Conservation (phyloP, 352 stramenopile species). For the Hyaloperonospora arabidopsidis region DNA sequence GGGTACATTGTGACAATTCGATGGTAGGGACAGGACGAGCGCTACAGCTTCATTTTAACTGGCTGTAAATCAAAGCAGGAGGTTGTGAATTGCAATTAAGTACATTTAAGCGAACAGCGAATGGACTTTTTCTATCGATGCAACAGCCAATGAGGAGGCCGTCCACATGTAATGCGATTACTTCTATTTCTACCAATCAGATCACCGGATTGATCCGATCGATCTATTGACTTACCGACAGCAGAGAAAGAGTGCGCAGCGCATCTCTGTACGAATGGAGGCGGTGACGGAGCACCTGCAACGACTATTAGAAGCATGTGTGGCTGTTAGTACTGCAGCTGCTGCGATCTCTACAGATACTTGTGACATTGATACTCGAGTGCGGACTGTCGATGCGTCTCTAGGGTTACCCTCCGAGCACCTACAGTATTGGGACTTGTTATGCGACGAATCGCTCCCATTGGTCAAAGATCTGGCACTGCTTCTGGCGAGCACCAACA, state of each 20-base stretch:
- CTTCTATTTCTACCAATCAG: constrained; percentile 13
- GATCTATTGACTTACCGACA: not conserved
- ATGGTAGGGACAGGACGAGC: not conserved
- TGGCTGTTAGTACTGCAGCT: constrained; percentile 23
- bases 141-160: no score
- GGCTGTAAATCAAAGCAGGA: no score
- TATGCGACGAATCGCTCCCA: constrained; percentile 23
- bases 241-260: no score
- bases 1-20: not conserved
- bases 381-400: constrained; percentile 8
- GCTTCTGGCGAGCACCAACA: constrained; percentile 46
- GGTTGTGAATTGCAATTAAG: no score
- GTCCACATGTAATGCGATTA: no score
- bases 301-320: constrained; percentile 34
- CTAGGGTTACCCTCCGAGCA: constrained; percentile 35
- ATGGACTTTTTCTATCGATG: no score
- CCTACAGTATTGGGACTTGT: constrained; percentile 43
- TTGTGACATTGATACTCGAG: constrained; percentile 1
- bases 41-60: no score
- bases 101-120: no score
- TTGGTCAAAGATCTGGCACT: constrained; percentile 49
- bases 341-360: constrained; percentile 4
- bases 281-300: constrained; percentile 35
- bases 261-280: constrained; percentile 23
- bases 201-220: not conserved